Evolutionary conservation across 2,329 filamentous ascomycete species (phyloP).

Genomic region (Fusarium sp.): DNA sequence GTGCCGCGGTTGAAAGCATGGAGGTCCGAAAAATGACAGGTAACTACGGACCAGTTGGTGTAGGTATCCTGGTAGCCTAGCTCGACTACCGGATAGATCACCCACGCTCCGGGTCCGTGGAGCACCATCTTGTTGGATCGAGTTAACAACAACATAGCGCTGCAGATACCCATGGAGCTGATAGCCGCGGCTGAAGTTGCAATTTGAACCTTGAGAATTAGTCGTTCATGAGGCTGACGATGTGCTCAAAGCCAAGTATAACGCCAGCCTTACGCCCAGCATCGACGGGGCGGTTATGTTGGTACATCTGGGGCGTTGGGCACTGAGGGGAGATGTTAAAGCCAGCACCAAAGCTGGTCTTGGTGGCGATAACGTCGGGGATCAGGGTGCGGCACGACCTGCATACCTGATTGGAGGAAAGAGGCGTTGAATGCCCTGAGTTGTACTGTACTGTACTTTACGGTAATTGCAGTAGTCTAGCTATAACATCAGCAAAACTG

Average conservation of each 20-base stretch:
- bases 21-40: neutral
- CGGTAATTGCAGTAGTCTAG: slow-evolving; percentile 4
- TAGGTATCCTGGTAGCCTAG: slow-evolving; percentile 10
- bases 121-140: slow-evolving; percentile 26
- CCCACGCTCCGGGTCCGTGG: slow-evolving; percentile 47
- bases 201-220: too few relatives aligned
- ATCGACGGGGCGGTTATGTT: neutral
- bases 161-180: neutral
- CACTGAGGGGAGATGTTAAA: neutral
- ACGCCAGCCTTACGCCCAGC: neutral
- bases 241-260: neutral
- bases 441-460: slow-evolving; percentile 4
- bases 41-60: neutral
- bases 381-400: neutral
- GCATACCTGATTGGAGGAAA: slow-evolving; percentile 4
- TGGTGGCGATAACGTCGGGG: neutral
- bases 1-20: neutral
- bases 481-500: slow-evolving; percentile 1
- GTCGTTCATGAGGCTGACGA: neutral
- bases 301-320: neutral
- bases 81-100: slow-evolving; percentile 23
- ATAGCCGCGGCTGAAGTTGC: too few relatives aligned
- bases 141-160: slow-evolving; percentile 22
- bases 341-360: neutral
- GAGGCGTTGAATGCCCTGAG: neutral